Percentiles rank a stretch among this genome's conserved stretches.
These are phyloP conservation scores for Rhizopogon vinicolor DNA, from an alignment of 768 basidiomycete genomes.

Conservation along the genomic window DNA sequence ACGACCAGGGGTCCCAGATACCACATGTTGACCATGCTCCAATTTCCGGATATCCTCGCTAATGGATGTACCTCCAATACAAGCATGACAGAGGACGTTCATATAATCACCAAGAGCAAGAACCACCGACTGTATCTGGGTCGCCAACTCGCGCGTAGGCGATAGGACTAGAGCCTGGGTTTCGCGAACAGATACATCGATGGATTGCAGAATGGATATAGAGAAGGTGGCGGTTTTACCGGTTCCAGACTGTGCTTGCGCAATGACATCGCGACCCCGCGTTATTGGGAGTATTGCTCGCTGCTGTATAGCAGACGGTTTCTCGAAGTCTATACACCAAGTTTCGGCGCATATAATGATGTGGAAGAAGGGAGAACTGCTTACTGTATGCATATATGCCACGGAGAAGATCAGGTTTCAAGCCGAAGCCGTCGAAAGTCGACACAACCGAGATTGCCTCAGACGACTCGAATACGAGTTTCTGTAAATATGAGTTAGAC, in stretches of 20 bases:
- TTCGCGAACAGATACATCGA: conserved; percentile 92
- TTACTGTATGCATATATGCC: conserved; percentile 98
- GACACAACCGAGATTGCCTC: conserved; percentile 87
- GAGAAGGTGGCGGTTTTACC: conserved; percentile 99
- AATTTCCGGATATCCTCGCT: conserved; percentile 97
- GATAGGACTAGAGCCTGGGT: conserved; percentile 96
- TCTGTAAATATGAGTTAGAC: conserved; percentile 35
- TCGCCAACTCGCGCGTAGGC: conserved; percentile 96
- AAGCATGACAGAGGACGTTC: conserved; percentile 98
- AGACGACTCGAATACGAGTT: conserved; percentile 94
- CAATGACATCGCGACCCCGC: conserved; percentile 96
- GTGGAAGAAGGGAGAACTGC: conserved; percentile 18
- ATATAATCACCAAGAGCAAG: conserved; percentile 97
- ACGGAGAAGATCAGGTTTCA: conserved; percentile 93
- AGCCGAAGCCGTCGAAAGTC: conserved; percentile 83
- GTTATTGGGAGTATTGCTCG: conserved; percentile 96
- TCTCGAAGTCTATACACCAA: conserved; percentile 75
- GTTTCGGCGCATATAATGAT: conserved; percentile 1
- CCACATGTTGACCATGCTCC: conserved; percentile 95
- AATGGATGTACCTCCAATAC: conserved; percentile 95
- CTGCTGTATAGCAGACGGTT: conserved; percentile 98
- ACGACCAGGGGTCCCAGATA: conserved; percentile 95
- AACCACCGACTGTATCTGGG: conserved; percentile 98
- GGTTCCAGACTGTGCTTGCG: conserved; percentile 97
- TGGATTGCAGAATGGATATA: conserved; percentile 95